Evolutionary conservation across 2,329 filamentous ascomycete species (phyloP).

Genomic region (Penicillium sclerotiorum): DNA sequence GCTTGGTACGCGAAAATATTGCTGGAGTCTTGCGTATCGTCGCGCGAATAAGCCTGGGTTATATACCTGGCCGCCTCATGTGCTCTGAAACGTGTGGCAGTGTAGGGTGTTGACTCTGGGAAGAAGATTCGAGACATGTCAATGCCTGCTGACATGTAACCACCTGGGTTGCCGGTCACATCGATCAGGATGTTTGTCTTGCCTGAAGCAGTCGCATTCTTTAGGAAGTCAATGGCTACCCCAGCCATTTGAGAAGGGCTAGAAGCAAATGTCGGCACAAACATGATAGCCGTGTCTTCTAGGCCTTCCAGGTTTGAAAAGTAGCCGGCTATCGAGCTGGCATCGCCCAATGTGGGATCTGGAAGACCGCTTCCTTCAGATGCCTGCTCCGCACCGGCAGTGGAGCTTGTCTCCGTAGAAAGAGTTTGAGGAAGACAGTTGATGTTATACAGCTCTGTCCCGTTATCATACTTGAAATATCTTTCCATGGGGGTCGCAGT

Average conservation of each 20-base stretch:
- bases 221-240: constrained; percentile 26
- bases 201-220: constrained; percentile 36
- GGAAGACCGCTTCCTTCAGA: constrained; percentile 21
- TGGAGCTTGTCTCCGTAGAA: constrained; percentile 8
- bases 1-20: constrained; percentile 26
- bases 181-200: constrained; percentile 69
- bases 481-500: constrained; percentile 21
- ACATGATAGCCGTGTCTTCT: constrained; percentile 51
- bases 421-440: constrained; percentile 24
- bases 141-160: constrained; percentile 51
- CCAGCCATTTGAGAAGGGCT: constrained; percentile 21
- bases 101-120: constrained; percentile 49
- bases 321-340: constrained; percentile 47
- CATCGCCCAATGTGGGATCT: constrained; percentile 21
- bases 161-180: constrained; percentile 63
- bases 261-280: constrained; percentile 30
- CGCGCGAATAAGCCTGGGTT: constrained; percentile 30
- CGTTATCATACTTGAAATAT: constrained; percentile 24
- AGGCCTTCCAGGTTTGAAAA: constrained; percentile 45
- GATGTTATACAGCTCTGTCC: constrained; percentile 20
- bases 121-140: constrained; percentile 60
- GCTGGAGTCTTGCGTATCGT: constrained; percentile 17
- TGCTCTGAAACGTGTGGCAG: constrained; percentile 51
- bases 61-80: constrained; percentile 43
- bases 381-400: constrained; percentile 20